Base-by-base conservation (phyloP, 257 asterid genomes). In the Ilex aquifolium region DNA sequence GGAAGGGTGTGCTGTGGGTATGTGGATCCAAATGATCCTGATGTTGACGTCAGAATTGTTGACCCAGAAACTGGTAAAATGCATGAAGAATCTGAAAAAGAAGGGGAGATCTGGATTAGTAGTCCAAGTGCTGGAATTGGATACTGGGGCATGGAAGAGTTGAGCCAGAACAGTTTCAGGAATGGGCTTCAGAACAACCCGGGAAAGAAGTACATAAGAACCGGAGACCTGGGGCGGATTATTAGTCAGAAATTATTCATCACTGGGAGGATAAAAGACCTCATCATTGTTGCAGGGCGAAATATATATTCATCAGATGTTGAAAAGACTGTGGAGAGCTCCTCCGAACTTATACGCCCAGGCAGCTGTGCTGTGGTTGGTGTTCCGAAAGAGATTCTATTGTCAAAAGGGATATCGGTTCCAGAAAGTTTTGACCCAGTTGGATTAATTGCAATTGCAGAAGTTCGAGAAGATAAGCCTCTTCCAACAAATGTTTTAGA, bases 181-280 rank as follows among this genome's bases (percentile, higher is more conserved):
- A 88, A 82, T 68, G 49, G 54, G 13, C 79, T 88, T 48, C 54
- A 57, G 10, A 52, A 50, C 40, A 65, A 21, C 30, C 77, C 83
- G 13, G 76, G 82, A 1, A 77, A 63, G 67, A 63, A 11, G n/a
- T 85, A 85, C 80, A 85, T 84, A 7, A 73, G 88, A 64, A 88
- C 95, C 0, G 96, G 96, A 29, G 96, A 88, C 62, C 56, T 88
- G 44, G 96, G 96, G 44, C 69, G 95, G 32, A 69, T 80, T 9
- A 80, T 85, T 50, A 78, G 77, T 46, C 87, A 85, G 46, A 74
- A 81, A 58, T 32, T 88, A 67, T 83, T 83, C 73, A 86, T 88
- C 57, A 88, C 96, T 4, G 96, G 96, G 62, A 82, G 96, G 72
- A 88, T 88, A 68, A 88, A 88, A 76, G 96, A 88, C 70, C 95